These are phyloP conservation scores for Penicillium soppii DNA, from an alignment of 495 filamentous ascomycete species.

Conservation along the genomic window DNA sequence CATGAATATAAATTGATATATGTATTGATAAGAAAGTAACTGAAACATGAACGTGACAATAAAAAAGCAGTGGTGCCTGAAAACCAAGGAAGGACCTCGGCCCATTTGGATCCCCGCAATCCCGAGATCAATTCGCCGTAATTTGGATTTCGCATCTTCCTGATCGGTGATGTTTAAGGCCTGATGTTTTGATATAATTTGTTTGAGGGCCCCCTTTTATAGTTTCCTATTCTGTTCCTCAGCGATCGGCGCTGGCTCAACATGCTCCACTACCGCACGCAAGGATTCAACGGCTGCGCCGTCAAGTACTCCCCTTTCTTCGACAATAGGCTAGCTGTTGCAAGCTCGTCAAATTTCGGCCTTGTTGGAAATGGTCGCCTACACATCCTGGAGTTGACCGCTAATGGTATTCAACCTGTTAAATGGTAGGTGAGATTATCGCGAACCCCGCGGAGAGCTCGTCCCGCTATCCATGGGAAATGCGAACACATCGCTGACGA, in stretches of 20 bases:
- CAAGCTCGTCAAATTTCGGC: slow-evolving; percentile 86
- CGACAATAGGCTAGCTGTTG: slow-evolving; percentile 87
- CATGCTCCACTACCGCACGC: slow-evolving; percentile 92
- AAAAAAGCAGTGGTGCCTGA: not conserved
- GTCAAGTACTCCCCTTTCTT: slow-evolving; percentile 98
- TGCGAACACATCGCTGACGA: not conserved
- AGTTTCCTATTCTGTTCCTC: not conserved
- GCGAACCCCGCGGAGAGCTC: slow-evolving; percentile 1
- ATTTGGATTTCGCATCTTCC: not conserved
- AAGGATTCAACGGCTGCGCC: slow-evolving; percentile 90
- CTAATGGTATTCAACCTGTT: slow-evolving; percentile 77
- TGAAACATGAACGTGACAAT: not conserved
- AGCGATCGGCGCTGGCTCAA: slow-evolving; percentile 12
- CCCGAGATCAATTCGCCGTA: slow-evolving; percentile 7
- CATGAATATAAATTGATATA: not conserved
- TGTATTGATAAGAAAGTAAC: not conserved
- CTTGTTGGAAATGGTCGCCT: slow-evolving; percentile 94
- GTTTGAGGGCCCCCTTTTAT: not conserved
- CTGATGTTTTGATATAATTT: slow-evolving; percentile 13
- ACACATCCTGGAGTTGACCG: slow-evolving; percentile 75
- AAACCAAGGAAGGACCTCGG: slow-evolving; percentile 7
- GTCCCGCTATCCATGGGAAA: not conserved
- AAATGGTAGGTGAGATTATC: slow-evolving; percentile 54
- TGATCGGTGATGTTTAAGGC: not conserved
- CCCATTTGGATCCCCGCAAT: slow-evolving; percentile 11